These are phyloP conservation scores for Diaporthe australafricana DNA, from an alignment of 2,329 filamentous ascomycete genomes.

Conservation along the genomic window DNA sequence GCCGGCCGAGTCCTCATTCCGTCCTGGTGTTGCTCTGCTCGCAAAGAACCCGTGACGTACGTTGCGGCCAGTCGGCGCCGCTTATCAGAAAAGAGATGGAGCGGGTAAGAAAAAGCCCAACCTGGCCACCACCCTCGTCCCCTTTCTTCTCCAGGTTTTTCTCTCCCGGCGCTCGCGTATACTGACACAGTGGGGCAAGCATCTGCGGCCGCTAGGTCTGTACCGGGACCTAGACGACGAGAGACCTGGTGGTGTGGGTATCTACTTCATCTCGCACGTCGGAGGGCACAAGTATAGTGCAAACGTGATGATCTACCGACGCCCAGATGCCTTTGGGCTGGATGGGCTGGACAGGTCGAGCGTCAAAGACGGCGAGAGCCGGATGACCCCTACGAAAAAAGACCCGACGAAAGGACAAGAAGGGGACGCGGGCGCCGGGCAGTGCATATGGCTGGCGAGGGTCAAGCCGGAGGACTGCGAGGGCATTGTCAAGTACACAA, in stretches of 20 bases:
- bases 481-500: slow-evolving; percentile 88
- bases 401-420: slow-evolving; percentile 50
- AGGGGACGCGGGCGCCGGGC: slow-evolving; percentile 72
- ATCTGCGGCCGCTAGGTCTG: slow-evolving; percentile 85
- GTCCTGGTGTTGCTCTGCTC: slow-evolving; percentile 94
- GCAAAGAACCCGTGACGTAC: slow-evolving; percentile 91
- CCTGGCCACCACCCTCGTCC: too few species aligned
- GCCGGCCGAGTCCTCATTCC: slow-evolving; percentile 81
- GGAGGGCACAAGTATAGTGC: slow-evolving; percentile 97
- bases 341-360: slow-evolving; percentile 56
- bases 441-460: slow-evolving; percentile 93
- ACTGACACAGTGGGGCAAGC: slow-evolving; percentile 47
- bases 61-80: slow-evolving; percentile 94
- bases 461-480: slow-evolving; percentile 91
- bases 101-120: slow-evolving; percentile 58
- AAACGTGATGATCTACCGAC: slow-evolving; percentile 92
- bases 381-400: slow-evolving; percentile 42
- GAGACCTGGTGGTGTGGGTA: slow-evolving; percentile 89
- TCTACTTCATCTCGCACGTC: slow-evolving; percentile 97
- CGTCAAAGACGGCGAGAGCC: slow-evolving; percentile 39
- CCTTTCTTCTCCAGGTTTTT: neutral
- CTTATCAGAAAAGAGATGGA: slow-evolving; percentile 90
- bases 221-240: slow-evolving; percentile 90
- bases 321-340: slow-evolving; percentile 67
- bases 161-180: neutral